A percentile compares a stretch with the other conserved stretches of the same genome.
Conservation (phyloP, 1,284 basidiomycete species). For the Moesziomyces sp. region DNA sequence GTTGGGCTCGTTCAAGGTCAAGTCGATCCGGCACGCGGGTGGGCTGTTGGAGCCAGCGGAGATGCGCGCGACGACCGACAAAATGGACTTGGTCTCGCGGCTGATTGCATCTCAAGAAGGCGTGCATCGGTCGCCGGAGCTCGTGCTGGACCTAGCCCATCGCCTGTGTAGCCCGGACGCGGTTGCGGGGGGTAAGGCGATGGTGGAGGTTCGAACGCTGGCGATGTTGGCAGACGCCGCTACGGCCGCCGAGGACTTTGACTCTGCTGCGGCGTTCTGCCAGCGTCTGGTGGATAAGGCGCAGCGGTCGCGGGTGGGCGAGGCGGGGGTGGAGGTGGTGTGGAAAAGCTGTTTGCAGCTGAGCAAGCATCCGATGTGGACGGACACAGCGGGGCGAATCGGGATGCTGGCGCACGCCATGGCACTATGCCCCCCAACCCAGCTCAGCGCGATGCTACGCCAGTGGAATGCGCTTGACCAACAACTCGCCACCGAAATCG, state of each 20-base stretch:
- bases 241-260: conserved; percentile 31
- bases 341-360: conserved; percentile 42
- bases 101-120: conserved; percentile 29
- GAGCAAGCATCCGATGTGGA: conserved; percentile 41
- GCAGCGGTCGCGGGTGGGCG: background rate
- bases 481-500: conserved; percentile 24
- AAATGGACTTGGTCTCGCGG: conserved; percentile 26
- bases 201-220: conserved; percentile 35
- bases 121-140: conserved; percentile 39
- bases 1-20: conserved; percentile 42
- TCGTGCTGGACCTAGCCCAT: conserved; percentile 35
- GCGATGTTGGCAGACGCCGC: conserved; percentile 49
- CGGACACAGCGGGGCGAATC: conserved; percentile 32
- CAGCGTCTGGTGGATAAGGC: conserved; percentile 20
- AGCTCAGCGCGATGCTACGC: conserved; percentile 26
- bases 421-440: conserved; percentile 18
- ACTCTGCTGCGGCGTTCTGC: conserved; percentile 21
- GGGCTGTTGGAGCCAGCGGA: conserved; percentile 25
- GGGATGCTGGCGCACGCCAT: conserved; percentile 36
- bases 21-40: conserved; percentile 10
- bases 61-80: conserved; percentile 27
- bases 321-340: conserved; percentile 15
- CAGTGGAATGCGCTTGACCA: conserved; percentile 28
- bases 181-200: conserved; percentile 1
- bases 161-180: conserved; percentile 8